These are phyloP conservation scores for Elsinoe arachidis DNA, from an alignment of 2,329 filamentous ascomycete genomes.

Conservation along the genomic window DNA sequence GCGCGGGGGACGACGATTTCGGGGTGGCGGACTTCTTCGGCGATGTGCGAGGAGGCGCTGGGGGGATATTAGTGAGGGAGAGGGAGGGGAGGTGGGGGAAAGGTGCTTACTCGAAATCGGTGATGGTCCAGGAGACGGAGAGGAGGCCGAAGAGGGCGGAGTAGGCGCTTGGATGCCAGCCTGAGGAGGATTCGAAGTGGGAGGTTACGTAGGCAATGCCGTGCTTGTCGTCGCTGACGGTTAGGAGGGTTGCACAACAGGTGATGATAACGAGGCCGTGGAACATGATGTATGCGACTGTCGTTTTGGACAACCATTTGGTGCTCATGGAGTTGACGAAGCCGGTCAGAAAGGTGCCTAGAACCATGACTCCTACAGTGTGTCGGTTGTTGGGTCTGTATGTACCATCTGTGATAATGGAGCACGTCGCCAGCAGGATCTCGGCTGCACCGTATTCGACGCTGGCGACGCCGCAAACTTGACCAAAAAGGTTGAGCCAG, in stretches of 20 bases:
- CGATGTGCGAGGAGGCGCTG: slow-evolving; percentile 38
- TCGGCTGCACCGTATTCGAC: slow-evolving; percentile 50
- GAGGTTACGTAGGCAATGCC: slow-evolving; percentile 48
- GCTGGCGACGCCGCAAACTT: slow-evolving; percentile 47
- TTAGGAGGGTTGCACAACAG: slow-evolving; percentile 45
- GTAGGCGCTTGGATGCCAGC: slow-evolving; percentile 48
- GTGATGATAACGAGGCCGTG: slow-evolving; percentile 46
- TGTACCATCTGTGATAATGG: slow-evolving; percentile 32
- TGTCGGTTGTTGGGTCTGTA: slow-evolving; percentile 37
- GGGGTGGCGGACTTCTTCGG: slow-evolving; percentile 45
- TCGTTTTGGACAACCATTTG: slow-evolving; percentile 51
- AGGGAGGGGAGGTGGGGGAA: slow-evolving; percentile 13
- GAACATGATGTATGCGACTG: slow-evolving; percentile 50
- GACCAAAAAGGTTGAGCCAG: slow-evolving; percentile 37
- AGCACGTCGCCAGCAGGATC: slow-evolving; percentile 48
- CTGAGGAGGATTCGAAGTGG: slow-evolving; percentile 42
- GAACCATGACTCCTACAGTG: slow-evolving; percentile 49
- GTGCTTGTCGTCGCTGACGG: slow-evolving; percentile 44
- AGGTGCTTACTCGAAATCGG: slow-evolving; percentile 41
- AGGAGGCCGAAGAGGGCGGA: slow-evolving; percentile 54
- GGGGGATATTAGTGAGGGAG: neutral
- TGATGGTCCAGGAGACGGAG: slow-evolving; percentile 54
- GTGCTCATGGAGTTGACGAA: slow-evolving; percentile 49
- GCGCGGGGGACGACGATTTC: slow-evolving; percentile 48
- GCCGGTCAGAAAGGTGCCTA: slow-evolving; percentile 43